Evolutionary conservation across 257 asterid genomes (phyloP).

Genomic region (Linaria vulgaris): DNA sequence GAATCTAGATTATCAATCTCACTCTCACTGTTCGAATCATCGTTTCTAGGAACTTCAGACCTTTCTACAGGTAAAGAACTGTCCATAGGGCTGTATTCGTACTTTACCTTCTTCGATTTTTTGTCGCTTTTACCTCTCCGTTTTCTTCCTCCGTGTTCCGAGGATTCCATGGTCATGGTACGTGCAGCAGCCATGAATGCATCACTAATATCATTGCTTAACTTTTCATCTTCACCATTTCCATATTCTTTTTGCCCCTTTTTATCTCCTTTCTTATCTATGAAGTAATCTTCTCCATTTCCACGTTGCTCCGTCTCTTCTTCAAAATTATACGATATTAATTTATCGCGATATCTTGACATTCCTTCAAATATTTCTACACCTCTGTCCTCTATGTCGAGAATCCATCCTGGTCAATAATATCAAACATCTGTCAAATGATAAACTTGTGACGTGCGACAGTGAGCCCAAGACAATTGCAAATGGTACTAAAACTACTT

Average conservation of each 20-base stretch:
- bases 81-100: constrained; percentile 41
- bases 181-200: constrained; percentile 64
- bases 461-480: background rate
- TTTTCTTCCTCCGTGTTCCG: constrained; percentile 44
- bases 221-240: constrained; percentile 34
- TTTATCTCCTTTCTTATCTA: constrained; percentile 61
- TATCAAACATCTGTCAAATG: background rate
- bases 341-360: constrained; percentile 39
- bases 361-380: constrained; percentile 51
- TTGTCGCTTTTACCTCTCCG: constrained; percentile 36
- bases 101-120: constrained; percentile 40
- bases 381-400: constrained; percentile 58
- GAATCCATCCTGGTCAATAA: constrained; percentile 56
- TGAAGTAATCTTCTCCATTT: constrained; percentile 39
- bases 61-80: constrained; percentile 28
- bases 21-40: constrained; percentile 42
- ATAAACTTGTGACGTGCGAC: background rate
- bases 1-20: constrained; percentile 55
- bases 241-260: constrained; percentile 44
- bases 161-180: constrained; percentile 42
- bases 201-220: constrained; percentile 38
- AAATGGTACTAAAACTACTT: constrained; percentile 31
- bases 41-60: constrained; percentile 22
- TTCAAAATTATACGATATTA: constrained; percentile 32
- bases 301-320: constrained; percentile 40